Percentiles rank a stretch among this genome's conserved stretches.
Conservation (phyloP, 371 early-diverging fungal species). For the Mucor racemosus region DNA sequence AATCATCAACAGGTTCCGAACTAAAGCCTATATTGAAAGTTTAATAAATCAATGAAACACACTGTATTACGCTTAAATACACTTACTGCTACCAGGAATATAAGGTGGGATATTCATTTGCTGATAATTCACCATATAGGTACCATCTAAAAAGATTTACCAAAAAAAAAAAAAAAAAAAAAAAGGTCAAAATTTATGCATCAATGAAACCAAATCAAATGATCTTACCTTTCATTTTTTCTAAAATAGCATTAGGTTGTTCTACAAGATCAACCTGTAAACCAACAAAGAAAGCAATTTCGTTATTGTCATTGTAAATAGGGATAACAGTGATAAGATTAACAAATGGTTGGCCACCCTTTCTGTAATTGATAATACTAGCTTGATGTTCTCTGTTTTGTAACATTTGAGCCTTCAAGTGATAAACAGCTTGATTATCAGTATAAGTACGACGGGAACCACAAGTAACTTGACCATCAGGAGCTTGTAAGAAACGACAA, state of each 20-base stretch:
- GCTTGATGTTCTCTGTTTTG: conserved; percentile 67
- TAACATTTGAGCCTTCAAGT: conserved; percentile 57
- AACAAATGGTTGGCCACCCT: conserved; percentile 78
- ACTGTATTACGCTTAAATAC: neutral
- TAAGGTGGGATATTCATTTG: conserved; percentile 44
- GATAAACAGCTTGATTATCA: conserved; percentile 62
- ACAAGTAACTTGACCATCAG: conserved; percentile 56
- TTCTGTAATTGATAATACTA: conserved; percentile 69
- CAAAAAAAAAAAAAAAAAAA: neutral
- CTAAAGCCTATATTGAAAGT: conserved; percentile 14
- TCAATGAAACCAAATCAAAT: neutral
- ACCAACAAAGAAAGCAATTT: conserved; percentile 69
- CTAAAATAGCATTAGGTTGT: conserved; percentile 71
- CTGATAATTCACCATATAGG: conserved; percentile 63
- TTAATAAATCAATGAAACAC: no score
- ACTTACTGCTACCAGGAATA: conserved; percentile 36
- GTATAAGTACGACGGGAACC: conserved; percentile 64
- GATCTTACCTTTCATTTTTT: conserved; percentile 53
- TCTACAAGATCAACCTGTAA: conserved; percentile 75
- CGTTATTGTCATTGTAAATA: conserved; percentile 47
- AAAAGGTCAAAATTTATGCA: neutral
- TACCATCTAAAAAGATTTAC: conserved; percentile 41
- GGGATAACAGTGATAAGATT: conserved; percentile 75
- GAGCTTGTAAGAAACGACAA: conserved; percentile 73
- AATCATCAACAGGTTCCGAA: conserved; percentile 41